These are phyloP conservation scores for Penicillium freii DNA, from an alignment of 2,329 filamentous ascomycete genomes.

Conservation along the genomic window DNA sequence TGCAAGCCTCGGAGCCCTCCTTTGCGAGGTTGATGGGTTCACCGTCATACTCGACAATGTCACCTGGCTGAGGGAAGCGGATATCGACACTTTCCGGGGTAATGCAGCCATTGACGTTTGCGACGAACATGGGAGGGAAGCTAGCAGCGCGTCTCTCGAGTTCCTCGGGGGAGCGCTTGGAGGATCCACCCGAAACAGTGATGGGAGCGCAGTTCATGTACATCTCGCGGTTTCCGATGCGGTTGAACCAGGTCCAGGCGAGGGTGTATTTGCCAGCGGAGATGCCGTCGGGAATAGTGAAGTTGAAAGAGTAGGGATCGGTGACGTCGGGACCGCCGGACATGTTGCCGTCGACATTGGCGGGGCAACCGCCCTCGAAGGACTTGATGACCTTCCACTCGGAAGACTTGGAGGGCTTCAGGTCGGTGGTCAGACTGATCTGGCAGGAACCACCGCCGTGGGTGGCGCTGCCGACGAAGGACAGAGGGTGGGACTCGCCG, in stretches of 20 bases:
- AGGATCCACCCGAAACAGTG: constrained; percentile 55
- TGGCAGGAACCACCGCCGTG: constrained; percentile 96
- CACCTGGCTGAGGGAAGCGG: constrained; percentile 67
- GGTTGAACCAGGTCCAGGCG: constrained; percentile 95
- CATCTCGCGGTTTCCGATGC: constrained; percentile 87
- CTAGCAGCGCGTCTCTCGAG: constrained; percentile 55
- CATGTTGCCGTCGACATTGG: constrained; percentile 59
- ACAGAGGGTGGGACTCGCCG: constrained; percentile 61
- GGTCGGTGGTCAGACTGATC: constrained; percentile 77
- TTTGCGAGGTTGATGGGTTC: constrained; percentile 37
- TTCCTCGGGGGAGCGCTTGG: constrained; percentile 42
- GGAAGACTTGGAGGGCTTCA: constrained; percentile 61
- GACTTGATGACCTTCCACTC: constrained; percentile 89
- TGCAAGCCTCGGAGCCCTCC: constrained; percentile 30
- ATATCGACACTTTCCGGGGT: constrained; percentile 58
- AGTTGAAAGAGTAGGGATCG: constrained; percentile 62
- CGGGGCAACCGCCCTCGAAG: constrained; percentile 80
- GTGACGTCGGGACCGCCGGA: constrained; percentile 45
- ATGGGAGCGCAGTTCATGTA: constrained; percentile 95
- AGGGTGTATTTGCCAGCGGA: constrained; percentile 74
- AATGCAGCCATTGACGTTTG: constrained; percentile 65
- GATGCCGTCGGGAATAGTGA: constrained; percentile 68
- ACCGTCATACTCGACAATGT: constrained; percentile 53
- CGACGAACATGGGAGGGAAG: constrained; percentile 73
- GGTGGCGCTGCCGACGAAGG: constrained; percentile 68